Evolutionary conservation across 768 basidiomycete genomes (phyloP), one percentile per base, ranked within the genome.

Genomic region (Termitomyces sp.): DNA sequence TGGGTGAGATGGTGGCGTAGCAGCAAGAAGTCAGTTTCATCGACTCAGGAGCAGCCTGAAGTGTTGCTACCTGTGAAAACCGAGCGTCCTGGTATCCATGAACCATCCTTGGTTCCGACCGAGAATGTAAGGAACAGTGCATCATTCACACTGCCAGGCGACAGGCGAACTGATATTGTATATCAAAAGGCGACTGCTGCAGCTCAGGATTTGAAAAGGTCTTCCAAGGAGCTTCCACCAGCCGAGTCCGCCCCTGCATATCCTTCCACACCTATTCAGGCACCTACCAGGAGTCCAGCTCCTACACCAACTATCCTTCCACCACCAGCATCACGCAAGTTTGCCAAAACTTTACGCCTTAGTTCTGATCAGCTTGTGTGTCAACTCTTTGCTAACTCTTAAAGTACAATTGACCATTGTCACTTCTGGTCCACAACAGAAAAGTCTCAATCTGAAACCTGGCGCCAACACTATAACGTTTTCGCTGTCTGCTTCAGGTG

Each of bases 401-500:
- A 9, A 21, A 28, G 46, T 26, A 22, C 32, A 51, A 30, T 42
- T 17, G 24, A 37, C 49, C 24, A 49, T 41, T 24, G 38, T 1
- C 32, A 19, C 19, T 41, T n/a, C 8, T 40, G 38, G 8, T 40
- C 7, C 26, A 26, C 35, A 49, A 14, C 65, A 95, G 93, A 94
- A 93, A 90, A 76, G 80, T 10, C 77, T 98, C 24, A 78, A 90
- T 46, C 74, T 98, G 59, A 90, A 89, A 65, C 76, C 88, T 26
- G 96, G 97, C 3, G 77, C 93, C 1, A 99, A 99, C 64, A 79
- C 87, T 2, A 88, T 98, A 58, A 93, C 94, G 0, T 99, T 98
- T 67, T 95, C 94, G 0, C 81, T 98, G 40, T 90, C 91, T 12
- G 80, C 88, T 3, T 85, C 90, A 1, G 90, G 91, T 5, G 79